phyloP scores from a whole-genome alignment of 257 asterid species.

The Anisodus acutangulus region DNA sequence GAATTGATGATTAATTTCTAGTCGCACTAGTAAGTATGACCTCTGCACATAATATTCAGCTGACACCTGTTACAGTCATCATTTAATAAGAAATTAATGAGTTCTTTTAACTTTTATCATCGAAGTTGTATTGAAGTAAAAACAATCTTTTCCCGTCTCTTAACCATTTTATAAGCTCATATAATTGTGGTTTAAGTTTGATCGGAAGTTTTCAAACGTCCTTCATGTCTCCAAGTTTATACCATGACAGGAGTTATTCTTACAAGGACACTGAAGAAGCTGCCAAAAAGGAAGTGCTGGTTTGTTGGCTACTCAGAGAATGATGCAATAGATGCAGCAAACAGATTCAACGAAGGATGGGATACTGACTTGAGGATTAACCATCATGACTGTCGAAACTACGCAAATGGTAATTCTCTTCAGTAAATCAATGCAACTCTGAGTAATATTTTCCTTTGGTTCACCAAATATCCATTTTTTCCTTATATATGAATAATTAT shows the following conservation, averaged over 20 bases:
- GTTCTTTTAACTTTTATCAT: background rate
- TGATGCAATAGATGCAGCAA: slow-evolving; percentile 47
- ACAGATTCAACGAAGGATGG: slow-evolving; percentile 59
- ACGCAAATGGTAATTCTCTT: slow-evolving; percentile 51
- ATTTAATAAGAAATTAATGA: slow-evolving; percentile 1
- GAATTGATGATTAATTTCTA: background rate
- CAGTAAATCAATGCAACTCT: background rate
- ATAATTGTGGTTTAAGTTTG: background rate
- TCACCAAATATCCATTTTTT: too few relatives aligned
- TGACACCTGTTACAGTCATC: too few relatives aligned
- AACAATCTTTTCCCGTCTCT: background rate
- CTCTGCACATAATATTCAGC: background rate
- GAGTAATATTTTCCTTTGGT: background rate
- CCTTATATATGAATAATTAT: background rate
- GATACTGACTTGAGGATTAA: slow-evolving; percentile 63
- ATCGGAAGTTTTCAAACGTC: background rate
- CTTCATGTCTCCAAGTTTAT: background rate
- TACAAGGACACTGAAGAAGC: slow-evolving; percentile 53
- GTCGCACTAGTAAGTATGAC: background rate
- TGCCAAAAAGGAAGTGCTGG: slow-evolving; percentile 75
- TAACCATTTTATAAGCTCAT: background rate
- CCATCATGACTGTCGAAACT: slow-evolving; percentile 72
- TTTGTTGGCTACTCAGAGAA: slow-evolving; percentile 59
- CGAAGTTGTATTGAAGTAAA: slow-evolving; percentile 3
- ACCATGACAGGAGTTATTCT: slow-evolving; percentile 58